phyloP scores from a whole-genome alignment of 192 early-diverging fungal genomes.

The Podochytrium sp. region DNA sequence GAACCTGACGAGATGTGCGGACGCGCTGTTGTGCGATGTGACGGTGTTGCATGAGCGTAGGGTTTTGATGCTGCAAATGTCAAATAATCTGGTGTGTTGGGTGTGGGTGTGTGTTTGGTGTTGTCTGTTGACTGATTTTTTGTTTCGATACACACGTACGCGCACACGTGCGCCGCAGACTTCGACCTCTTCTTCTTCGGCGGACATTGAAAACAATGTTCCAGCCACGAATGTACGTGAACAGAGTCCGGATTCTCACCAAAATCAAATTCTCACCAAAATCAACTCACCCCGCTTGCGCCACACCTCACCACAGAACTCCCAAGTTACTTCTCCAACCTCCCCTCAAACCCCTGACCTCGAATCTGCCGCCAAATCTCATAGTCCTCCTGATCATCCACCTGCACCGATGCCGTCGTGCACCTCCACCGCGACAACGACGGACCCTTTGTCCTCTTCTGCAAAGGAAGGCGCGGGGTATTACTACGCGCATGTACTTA shows the following conservation, averaged over 20 bases:
- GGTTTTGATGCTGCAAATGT: conserved; percentile 10
- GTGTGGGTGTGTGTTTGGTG: not conserved
- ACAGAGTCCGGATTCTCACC: not conserved
- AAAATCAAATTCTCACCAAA: not conserved
- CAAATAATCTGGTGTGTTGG: conserved; percentile 21
- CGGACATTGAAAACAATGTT: not conserved
- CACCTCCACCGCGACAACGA: not conserved
- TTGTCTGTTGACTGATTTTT: not conserved
- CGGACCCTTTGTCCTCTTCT: not conserved
- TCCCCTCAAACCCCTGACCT: not conserved
- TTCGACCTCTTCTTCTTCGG: conserved; percentile 3
- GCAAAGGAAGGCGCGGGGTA: conserved; percentile 4
- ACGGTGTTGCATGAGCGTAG: conserved; percentile 42
- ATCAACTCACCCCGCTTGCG: too few relatives aligned
- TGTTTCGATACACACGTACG: too few relatives aligned
- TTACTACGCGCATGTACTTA: conserved; percentile 59
- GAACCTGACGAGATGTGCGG: conserved; percentile 36
- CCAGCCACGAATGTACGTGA: not conserved
- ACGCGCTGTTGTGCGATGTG: conserved; percentile 43
- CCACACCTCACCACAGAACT: not conserved
- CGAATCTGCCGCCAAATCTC: not conserved
- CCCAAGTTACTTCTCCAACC: conserved; percentile 7
- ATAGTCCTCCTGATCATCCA: not conserved
- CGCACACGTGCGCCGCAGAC: too few relatives aligned
- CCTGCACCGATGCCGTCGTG: not conserved